Evolutionary conservation across 108 stramenopile genomes (phyloP).

Genomic region (Cyclotella baltica): DNA sequence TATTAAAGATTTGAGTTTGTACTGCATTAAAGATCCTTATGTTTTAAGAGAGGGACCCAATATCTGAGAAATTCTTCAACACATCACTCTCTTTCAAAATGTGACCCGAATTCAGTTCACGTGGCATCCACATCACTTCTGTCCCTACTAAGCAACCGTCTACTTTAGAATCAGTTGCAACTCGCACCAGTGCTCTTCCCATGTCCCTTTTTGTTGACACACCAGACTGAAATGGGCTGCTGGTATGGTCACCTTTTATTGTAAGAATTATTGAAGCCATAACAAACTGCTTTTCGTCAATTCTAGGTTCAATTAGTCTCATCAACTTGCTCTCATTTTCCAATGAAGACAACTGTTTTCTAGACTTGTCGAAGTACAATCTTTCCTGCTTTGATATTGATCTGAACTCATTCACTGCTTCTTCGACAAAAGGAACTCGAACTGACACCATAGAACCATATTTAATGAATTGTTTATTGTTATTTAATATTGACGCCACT

Average conservation of each 20-base stretch:
- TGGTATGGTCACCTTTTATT: constrained; percentile 52
- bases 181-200: constrained; percentile 63
- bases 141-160: constrained; percentile 79
- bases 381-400: constrained; percentile 27
- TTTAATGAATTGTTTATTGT: constrained; percentile 23
- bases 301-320: neutral
- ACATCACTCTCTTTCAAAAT: constrained; percentile 31
- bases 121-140: constrained; percentile 81
- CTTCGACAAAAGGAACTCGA: constrained; percentile 52
- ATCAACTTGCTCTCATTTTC: neutral
- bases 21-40: no score
- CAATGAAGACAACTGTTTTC: neutral
- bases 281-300: constrained; percentile 15
- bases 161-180: constrained; percentile 76
- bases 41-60: constrained; percentile 28
- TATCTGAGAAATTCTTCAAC: constrained; percentile 33
- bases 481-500: constrained; percentile 31
- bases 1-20: neutral
- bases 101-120: neutral
- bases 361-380: neutral
- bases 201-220: constrained; percentile 50
- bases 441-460: constrained; percentile 43
- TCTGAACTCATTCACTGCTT: constrained; percentile 40
- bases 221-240: constrained; percentile 35
- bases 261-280: constrained; percentile 43